phyloP scores from a whole-genome alignment of 495 filamentous ascomycete species.

The Lindgomyces ingoldianus region DNA sequence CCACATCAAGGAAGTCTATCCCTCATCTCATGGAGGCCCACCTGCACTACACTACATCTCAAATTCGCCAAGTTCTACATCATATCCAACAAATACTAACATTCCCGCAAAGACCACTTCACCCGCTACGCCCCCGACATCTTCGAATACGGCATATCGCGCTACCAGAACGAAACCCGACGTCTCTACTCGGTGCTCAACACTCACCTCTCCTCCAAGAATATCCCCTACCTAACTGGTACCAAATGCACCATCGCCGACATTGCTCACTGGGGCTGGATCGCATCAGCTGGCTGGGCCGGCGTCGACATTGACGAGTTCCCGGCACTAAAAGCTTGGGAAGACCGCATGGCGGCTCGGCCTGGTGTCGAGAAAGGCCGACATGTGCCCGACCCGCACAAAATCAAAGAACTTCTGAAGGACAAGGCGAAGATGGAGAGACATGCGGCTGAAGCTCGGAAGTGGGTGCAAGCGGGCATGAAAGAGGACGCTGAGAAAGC shows the following conservation, averaged over 20 bases:
- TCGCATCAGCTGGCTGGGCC: constrained; percentile 59
- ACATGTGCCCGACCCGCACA: constrained; percentile 71
- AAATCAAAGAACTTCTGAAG: constrained; percentile 65
- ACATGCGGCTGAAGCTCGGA: constrained; percentile 57
- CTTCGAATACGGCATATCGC: constrained; percentile 80
- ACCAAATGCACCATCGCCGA: constrained; percentile 82
- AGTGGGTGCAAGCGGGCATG: constrained; percentile 59
- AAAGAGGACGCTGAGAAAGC: constrained; percentile 61
- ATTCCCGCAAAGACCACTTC: constrained; percentile 86
- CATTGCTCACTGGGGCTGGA: constrained; percentile 76
- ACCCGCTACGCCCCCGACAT: constrained; percentile 80
- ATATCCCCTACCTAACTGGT: constrained; percentile 66
- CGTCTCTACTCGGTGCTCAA: constrained; percentile 81
- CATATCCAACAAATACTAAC: background rate
- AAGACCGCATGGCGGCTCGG: constrained; percentile 62
- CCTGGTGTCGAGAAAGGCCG: constrained; percentile 74
- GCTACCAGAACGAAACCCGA: constrained; percentile 79
- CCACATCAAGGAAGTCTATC: background rate
- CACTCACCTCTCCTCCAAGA: constrained; percentile 61
- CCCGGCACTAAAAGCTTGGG: constrained; percentile 67
- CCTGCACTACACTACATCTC: no score
- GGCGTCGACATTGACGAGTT: constrained; percentile 78
- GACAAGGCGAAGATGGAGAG: constrained; percentile 64
- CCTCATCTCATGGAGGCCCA: background rate
- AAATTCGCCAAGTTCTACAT: no score